Percentiles rank a stretch among this genome's conserved stretches.
Evolutionary conservation across 75 land plant genomes (phyloP).

Genomic region (Sequoia sempervirens): DNA sequence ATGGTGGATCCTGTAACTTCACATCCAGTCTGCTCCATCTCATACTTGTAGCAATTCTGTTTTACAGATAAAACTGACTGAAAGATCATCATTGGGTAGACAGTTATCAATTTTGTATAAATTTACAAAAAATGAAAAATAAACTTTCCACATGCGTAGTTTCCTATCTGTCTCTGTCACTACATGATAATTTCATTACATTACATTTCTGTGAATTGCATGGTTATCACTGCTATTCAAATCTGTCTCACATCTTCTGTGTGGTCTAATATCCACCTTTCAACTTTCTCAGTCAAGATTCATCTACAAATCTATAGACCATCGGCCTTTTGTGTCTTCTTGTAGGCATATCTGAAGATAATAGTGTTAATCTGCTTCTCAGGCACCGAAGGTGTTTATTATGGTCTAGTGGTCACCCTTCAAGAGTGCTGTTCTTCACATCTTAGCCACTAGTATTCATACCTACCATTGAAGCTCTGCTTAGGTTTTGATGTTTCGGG

Average conservation of each 20-base stretch:
- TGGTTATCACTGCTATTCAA: neutral
- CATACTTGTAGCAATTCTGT: neutral
- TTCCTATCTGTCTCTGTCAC: neutral
- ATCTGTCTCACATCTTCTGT: neutral
- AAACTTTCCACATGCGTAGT: neutral
- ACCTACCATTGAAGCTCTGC: no score
- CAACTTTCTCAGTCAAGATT: neutral
- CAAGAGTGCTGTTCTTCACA: neutral
- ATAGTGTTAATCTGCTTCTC: no score
- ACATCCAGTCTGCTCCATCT: neutral
- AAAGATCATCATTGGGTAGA: neutral
- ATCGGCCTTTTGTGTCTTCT: neutral
- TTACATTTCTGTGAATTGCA: neutral
- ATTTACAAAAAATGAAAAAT: neutral
- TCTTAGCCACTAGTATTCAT: neutral
- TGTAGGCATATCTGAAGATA: neutral
- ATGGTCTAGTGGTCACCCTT: neutral
- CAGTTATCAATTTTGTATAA: neutral
- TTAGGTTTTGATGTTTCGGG: no score
- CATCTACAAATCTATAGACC: neutral
- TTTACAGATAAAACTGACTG: neutral
- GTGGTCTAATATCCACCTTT: neutral
- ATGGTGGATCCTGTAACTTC: neutral
- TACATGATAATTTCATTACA: neutral
- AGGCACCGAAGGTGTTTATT: no score